These are phyloP conservation scores for Byssoonygena ceratinophila DNA, from an alignment of 2,329 filamentous ascomycete genomes.

Conservation along the genomic window DNA sequence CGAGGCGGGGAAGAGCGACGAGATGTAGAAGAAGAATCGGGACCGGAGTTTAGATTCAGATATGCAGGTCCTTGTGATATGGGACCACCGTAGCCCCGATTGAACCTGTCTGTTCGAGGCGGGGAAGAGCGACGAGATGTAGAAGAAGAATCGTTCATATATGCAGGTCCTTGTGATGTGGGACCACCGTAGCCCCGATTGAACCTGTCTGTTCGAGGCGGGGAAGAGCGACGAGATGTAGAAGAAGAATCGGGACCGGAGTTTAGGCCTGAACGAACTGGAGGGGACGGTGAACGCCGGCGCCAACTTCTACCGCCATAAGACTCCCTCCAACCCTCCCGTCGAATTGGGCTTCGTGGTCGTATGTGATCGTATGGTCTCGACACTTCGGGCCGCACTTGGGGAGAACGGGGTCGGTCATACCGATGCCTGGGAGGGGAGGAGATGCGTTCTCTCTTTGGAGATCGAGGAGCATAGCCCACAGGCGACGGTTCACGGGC, in stretches of 20 bases:
- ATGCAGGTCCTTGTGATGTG: slow-evolving; percentile 23
- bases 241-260: slow-evolving; percentile 46
- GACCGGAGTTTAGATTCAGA: slow-evolving; percentile 33
- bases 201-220: slow-evolving; percentile 33
- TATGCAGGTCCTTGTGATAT: slow-evolving; percentile 23
- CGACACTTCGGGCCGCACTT: slow-evolving; percentile 29
- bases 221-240: slow-evolving; percentile 53
- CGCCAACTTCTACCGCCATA: slow-evolving; percentile 42
- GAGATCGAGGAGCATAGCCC: slow-evolving; percentile 25
- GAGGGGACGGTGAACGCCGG: slow-evolving; percentile 45
- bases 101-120: slow-evolving; percentile 28
- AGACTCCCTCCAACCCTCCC: slow-evolving; percentile 41
- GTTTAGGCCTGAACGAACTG: slow-evolving; percentile 38
- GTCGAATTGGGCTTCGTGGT: slow-evolving; percentile 45
- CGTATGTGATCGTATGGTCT: slow-evolving; percentile 35
- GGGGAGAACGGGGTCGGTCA: slow-evolving; percentile 36
- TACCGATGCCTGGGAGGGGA: slow-evolving; percentile 24
- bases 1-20: slow-evolving; percentile 50
- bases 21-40: slow-evolving; percentile 48
- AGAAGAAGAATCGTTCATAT: slow-evolving; percentile 24
- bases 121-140: slow-evolving; percentile 55
- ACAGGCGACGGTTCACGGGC: slow-evolving; percentile 29
- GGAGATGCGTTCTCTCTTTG: slow-evolving; percentile 28
- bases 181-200: slow-evolving; percentile 22
- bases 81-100: slow-evolving; percentile 22